Percentiles rank a stretch among this genome's conserved stretches.
phyloP scores from a whole-genome alignment of 306 rosid genomes.

The Sindora glabra region DNA sequence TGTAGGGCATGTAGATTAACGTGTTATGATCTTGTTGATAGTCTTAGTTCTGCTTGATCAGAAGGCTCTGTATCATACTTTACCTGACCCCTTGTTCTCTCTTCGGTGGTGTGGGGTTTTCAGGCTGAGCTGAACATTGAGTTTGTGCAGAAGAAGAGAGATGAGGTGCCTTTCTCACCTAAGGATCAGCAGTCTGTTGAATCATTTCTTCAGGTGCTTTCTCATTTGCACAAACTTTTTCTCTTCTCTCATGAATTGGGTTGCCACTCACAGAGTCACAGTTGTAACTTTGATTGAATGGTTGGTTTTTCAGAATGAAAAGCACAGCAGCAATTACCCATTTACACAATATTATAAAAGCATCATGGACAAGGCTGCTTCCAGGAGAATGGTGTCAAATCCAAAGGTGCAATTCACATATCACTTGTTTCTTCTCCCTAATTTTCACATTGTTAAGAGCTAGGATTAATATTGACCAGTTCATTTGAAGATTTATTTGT shows the following conservation, averaged over 20 bases:
- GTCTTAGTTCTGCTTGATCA: not conserved
- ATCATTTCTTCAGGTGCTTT: slow-evolving; percentile 74
- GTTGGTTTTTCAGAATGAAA: slow-evolving; percentile 54
- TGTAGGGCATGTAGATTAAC: not conserved
- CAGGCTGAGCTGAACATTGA: slow-evolving; percentile 81
- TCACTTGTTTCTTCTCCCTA: slow-evolving; percentile 1
- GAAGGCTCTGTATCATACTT: too few species aligned
- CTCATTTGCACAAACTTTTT: not conserved
- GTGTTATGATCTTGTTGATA: not conserved
- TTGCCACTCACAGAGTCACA: not conserved
- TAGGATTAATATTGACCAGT: not conserved
- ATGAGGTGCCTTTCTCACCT: slow-evolving; percentile 75
- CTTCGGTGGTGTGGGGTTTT: not conserved
- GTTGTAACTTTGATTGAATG: slow-evolving; percentile 1
- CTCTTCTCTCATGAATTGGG: not conserved
- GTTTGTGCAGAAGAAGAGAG: slow-evolving; percentile 72
- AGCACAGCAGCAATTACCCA: slow-evolving; percentile 38
- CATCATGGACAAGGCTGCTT: slow-evolving; percentile 63
- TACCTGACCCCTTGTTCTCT: not conserved
- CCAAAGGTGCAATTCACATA: slow-evolving; percentile 46
- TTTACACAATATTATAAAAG: slow-evolving; percentile 74
- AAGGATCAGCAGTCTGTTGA: slow-evolving; percentile 69
- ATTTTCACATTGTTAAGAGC: not conserved
- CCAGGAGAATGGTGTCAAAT: slow-evolving; percentile 42
- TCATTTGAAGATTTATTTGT: not conserved